These are phyloP conservation scores for Buxus sempervirens DNA, from an alignment of 164 flowering plant genomes.

Conservation along the genomic window DNA sequence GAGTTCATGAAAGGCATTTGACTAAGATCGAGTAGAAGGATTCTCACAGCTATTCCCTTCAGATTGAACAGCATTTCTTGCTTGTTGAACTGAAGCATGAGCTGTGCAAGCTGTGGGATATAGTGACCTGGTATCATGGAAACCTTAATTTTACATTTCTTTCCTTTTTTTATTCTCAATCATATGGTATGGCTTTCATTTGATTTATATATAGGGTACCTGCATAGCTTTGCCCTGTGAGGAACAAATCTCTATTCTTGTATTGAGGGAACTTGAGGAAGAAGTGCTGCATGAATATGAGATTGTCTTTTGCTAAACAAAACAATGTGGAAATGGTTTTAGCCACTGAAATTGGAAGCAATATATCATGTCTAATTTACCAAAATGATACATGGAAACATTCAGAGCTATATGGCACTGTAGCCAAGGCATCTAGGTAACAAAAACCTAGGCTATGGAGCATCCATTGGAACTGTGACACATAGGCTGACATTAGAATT, in stretches of 20 bases:
- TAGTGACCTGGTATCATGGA: constrained; percentile 35
- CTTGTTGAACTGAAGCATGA: constrained; percentile 25
- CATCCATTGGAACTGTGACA: too few relatives aligned
- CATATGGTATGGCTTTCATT: neutral
- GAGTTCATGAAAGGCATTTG: neutral
- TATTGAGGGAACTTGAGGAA: constrained; percentile 38
- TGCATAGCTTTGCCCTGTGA: constrained; percentile 52
- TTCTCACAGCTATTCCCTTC: constrained; percentile 45
- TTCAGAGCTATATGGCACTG: too few relatives aligned
- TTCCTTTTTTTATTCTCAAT: neutral
- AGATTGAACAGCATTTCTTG: constrained; percentile 23
- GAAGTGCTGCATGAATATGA: constrained; percentile 37
- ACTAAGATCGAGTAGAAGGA: too few relatives aligned
- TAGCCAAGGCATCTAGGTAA: too few relatives aligned
- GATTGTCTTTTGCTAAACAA: constrained; percentile 27
- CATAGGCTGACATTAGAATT: too few relatives aligned
- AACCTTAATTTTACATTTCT: neutral
- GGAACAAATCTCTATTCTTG: constrained; percentile 29
- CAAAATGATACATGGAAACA: too few relatives aligned
- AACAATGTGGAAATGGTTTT: neutral
- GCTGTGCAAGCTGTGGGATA: constrained; percentile 46
- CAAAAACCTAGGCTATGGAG: too few relatives aligned
- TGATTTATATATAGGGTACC: constrained; percentile 15
- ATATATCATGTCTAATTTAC: too few relatives aligned
- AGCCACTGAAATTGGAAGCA: too few relatives aligned